Conservation (phyloP, 2,329 filamentous ascomycete genomes). For the Tolypocladium endophyticum region DNA sequence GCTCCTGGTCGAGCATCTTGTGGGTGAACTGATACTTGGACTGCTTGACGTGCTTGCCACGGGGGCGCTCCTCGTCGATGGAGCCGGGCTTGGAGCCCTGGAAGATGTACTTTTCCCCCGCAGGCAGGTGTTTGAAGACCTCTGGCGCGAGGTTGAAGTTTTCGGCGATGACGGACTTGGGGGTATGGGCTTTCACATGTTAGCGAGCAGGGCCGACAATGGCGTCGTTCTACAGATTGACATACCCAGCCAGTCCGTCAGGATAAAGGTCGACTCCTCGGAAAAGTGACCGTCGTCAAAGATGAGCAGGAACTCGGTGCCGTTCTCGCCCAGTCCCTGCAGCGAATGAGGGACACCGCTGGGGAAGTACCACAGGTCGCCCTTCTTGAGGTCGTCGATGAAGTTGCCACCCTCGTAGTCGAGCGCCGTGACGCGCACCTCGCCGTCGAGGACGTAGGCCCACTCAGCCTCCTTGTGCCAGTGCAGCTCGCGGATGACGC, state of each 20-base stretch:
- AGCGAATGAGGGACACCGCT: slow-evolving; percentile 68
- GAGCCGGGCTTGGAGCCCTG: slow-evolving; percentile 53
- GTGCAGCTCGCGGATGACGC: slow-evolving; percentile 66
- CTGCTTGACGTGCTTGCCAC: slow-evolving; percentile 50
- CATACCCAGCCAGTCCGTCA: slow-evolving; percentile 60
- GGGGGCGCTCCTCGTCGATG: slow-evolving; percentile 55
- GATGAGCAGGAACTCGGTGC: slow-evolving; percentile 37
- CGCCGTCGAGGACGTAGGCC: slow-evolving; percentile 63
- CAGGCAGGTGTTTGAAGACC: slow-evolving; percentile 57
- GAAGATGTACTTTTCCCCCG: slow-evolving; percentile 68
- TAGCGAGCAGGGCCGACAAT: background rate
- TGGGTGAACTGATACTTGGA: slow-evolving; percentile 62
- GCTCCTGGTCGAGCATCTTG: slow-evolving; percentile 59
- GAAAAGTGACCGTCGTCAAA: slow-evolving; percentile 41
- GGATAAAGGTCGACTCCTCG: slow-evolving; percentile 57
- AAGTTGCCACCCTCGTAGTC: slow-evolving; percentile 69
- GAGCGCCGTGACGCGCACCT: slow-evolving; percentile 60
- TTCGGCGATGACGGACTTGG: slow-evolving; percentile 60
- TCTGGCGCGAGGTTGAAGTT: slow-evolving; percentile 66
- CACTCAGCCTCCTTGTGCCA: slow-evolving; percentile 77
- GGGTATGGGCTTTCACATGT: slow-evolving; percentile 46
- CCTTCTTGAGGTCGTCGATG: slow-evolving; percentile 64
- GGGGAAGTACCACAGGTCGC: slow-evolving; percentile 76
- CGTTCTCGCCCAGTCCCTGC: slow-evolving; percentile 58
- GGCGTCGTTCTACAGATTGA: accelerated